These are phyloP conservation scores for Neofusicoccum laricinum DNA, from an alignment of 2,329 filamentous ascomycete species.

Conservation along the genomic window DNA sequence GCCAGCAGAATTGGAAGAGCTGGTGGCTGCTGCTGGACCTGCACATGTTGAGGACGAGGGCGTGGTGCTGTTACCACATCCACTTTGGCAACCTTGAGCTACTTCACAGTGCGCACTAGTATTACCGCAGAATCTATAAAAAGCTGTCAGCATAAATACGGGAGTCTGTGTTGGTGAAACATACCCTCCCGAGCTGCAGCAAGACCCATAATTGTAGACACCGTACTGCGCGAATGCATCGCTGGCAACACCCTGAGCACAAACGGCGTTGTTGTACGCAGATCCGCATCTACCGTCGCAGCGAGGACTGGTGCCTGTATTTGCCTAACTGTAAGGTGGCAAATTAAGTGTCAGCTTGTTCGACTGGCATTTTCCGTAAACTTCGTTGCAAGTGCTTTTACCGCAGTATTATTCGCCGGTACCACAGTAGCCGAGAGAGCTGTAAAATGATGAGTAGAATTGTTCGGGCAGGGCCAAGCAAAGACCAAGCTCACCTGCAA, in stretches of 20 bases:
- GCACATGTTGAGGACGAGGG: neutral
- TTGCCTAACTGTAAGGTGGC: neutral
- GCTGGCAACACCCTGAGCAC: neutral
- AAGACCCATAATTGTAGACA: neutral
- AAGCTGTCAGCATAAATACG: neutral
- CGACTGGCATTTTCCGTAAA: neutral
- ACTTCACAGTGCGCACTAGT: neutral
- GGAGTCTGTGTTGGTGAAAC: neutral
- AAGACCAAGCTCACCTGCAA: neutral
- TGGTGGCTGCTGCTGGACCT: neutral
- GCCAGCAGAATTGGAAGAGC: too few species aligned
- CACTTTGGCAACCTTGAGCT: neutral
- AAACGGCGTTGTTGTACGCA: neutral
- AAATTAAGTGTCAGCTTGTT: neutral
- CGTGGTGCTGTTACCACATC: neutral
- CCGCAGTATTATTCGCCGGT: neutral
- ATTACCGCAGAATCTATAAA: neutral
- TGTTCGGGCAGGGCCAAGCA: neutral
- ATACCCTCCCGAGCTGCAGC: neutral
- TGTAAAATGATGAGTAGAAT: neutral
- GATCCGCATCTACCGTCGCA: slow-evolving; percentile 8
- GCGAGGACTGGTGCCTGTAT: neutral
- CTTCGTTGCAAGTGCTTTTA: neutral
- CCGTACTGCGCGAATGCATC: neutral
- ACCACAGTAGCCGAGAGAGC: neutral